Conservation (phyloP, 768 basidiomycete species). For the Podaxis mareebaensis region DNA sequence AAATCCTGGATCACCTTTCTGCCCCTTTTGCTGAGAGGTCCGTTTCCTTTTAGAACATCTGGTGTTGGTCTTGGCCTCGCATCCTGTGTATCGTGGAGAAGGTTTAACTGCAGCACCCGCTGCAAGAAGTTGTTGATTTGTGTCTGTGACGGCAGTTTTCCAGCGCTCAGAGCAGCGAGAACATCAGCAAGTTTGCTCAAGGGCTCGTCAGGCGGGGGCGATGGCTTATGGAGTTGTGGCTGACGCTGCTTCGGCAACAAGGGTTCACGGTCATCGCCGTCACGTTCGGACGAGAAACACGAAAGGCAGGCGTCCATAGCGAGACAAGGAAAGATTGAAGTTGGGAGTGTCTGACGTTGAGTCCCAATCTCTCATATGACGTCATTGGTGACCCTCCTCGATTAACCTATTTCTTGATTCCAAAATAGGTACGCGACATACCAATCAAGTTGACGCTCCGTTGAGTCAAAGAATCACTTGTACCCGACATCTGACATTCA, state of each 20-base stretch:
- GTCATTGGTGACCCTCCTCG: too few species aligned
- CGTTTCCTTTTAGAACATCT: constrained; percentile 19
- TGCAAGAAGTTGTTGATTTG: constrained; percentile 32
- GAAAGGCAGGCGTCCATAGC: constrained; percentile 23
- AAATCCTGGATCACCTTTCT: constrained; percentile 28
- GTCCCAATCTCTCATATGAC: too few species aligned
- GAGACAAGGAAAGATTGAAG: neutral
- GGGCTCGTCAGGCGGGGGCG: neutral
- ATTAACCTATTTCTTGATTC: too few species aligned
- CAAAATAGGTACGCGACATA: too few species aligned
- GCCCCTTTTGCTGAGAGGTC: constrained; percentile 31
- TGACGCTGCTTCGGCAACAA: constrained; percentile 19
- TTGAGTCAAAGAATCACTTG: too few species aligned
- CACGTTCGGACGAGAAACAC: constrained; percentile 20
- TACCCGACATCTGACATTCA: too few species aligned
- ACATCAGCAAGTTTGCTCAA: constrained; percentile 31
- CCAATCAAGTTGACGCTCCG: too few species aligned
- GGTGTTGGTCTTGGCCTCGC: constrained; percentile 3
- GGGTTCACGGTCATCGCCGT: constrained; percentile 22
- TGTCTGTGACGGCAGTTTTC: constrained; percentile 41
- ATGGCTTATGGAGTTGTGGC: neutral
- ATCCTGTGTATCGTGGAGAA: constrained; percentile 23
- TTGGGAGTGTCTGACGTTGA: too few species aligned
- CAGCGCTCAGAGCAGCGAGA: constrained; percentile 35
- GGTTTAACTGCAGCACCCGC: constrained; percentile 26